Percentiles rank a stretch among this genome's conserved stretches.
Conservation (phyloP, 2,329 filamentous ascomycete species). For the Ramichloridium luteum region DNA sequence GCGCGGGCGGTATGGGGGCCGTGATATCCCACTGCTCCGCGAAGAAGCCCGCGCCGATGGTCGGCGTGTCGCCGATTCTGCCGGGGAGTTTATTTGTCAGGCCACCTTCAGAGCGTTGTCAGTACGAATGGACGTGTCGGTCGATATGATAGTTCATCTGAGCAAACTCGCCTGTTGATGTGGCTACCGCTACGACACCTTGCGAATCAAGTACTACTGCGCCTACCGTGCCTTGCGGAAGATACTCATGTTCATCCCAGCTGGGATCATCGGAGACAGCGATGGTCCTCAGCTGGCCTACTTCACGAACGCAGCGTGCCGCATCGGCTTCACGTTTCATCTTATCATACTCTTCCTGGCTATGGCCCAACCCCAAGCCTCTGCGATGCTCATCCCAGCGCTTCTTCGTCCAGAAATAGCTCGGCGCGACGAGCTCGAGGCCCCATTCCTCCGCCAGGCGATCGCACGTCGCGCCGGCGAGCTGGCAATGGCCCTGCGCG, state of each 20-base stretch:
- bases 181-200: slow-evolving; percentile 58
- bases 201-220: slow-evolving; percentile 69
- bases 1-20: background rate
- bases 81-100: slow-evolving; percentile 83
- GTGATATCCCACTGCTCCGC: slow-evolving; percentile 60
- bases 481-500: slow-evolving; percentile 57
- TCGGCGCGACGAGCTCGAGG: slow-evolving; percentile 53
- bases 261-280: too few relatives aligned
- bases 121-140: too few relatives aligned
- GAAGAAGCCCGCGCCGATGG: slow-evolving; percentile 77
- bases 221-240: slow-evolving; percentile 75
- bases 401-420: slow-evolving; percentile 67
- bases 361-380: slow-evolving; percentile 39
- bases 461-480: slow-evolving; percentile 59
- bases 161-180: too few relatives aligned
- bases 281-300: too few relatives aligned
- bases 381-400: slow-evolving; percentile 66
- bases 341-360: slow-evolving; percentile 30
- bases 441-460: slow-evolving; percentile 55
- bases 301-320: too few relatives aligned
- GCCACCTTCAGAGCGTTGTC: too few relatives aligned
- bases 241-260: slow-evolving; percentile 52
- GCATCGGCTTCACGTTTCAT: slow-evolving; percentile 26
- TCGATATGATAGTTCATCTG: too few relatives aligned
- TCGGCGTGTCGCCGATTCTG: slow-evolving; percentile 75